Conservation (phyloP, 495 filamentous ascomycete genomes). For the Annulohypoxylon bovei region DNA sequence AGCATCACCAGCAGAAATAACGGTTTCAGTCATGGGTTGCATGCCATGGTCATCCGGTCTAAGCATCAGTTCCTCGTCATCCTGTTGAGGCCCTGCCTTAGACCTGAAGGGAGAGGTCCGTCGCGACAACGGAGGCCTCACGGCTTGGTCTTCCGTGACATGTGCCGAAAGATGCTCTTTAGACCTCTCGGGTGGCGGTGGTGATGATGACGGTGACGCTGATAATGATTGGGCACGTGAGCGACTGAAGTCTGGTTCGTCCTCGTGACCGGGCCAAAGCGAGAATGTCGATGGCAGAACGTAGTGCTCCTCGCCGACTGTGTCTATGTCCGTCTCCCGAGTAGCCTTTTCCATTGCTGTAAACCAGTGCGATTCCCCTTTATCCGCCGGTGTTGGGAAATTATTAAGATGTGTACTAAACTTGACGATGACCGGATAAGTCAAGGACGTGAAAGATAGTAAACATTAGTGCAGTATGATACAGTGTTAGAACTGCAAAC, state of each 20-base stretch:
- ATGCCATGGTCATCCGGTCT: conserved; percentile 19
- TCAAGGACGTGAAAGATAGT: background rate
- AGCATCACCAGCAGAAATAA: conserved; percentile 19
- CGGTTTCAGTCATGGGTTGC: conserved; percentile 27
- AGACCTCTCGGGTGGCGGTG: conserved; percentile 3
- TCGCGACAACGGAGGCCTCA: background rate
- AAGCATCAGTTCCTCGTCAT: conserved; percentile 5
- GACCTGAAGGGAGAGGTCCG: background rate
- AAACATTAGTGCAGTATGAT: conserved; percentile 1
- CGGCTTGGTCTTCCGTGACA: background rate
- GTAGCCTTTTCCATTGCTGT: conserved; percentile 24
- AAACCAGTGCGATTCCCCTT: background rate
- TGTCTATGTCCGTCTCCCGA: background rate
- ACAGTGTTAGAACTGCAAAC: background rate
- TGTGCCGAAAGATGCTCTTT: background rate
- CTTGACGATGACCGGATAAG: conserved; percentile 8
- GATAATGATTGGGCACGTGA: conserved; percentile 11
- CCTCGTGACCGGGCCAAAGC: conserved; percentile 20
- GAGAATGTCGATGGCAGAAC: conserved; percentile 41
- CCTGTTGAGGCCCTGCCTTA: background rate
- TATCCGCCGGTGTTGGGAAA: background rate
- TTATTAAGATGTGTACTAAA: conserved; percentile 10
- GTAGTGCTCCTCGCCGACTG: conserved; percentile 14
- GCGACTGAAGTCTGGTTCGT: conserved; percentile 2
- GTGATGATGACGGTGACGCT: background rate